A percentile compares a stretch with the other conserved stretches of the same genome.
Evolutionary conservation across 225 moss, liverwort and hornwort genomes (phyloP).

Genomic region (Takakia lepidozioides): DNA sequence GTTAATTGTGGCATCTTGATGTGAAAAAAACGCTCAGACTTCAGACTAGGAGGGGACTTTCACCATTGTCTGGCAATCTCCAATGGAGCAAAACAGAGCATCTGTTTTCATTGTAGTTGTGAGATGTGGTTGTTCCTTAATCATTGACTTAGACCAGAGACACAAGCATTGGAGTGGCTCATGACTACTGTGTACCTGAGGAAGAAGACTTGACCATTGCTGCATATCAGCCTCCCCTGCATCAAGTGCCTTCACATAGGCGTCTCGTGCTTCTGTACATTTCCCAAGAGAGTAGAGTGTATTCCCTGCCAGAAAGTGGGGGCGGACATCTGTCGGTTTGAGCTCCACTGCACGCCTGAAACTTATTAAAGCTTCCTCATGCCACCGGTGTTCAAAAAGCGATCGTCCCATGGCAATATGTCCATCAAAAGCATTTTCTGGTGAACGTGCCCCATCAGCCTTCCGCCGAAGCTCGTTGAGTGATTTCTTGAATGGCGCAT

Average conservation of each 20-base stretch:
- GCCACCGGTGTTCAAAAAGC: conserved; percentile 81
- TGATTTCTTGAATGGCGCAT: conserved; percentile 34
- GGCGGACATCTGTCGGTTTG: conserved; percentile 70
- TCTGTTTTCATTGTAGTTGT: too few relatives aligned
- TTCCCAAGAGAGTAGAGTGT: conserved; percentile 63
- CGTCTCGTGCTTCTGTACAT: conserved; percentile 48
- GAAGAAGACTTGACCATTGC: conserved; percentile 49
- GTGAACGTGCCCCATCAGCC: conserved; percentile 52
- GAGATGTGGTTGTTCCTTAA: too few relatives aligned
- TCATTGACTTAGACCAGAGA: too few relatives aligned
- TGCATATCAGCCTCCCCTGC: conserved; percentile 53
- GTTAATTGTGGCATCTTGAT: too few relatives aligned
- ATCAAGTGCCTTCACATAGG: conserved; percentile 76
- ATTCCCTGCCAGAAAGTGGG: conserved; percentile 87
- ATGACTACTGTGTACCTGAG: conserved; percentile 92
- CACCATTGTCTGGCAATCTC: too few relatives aligned
- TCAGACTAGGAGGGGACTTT: too few relatives aligned
- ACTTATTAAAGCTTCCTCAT: conserved; percentile 60
- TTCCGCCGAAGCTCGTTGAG: conserved; percentile 53
- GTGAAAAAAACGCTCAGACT: too few relatives aligned
- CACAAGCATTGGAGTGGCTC: too few relatives aligned
- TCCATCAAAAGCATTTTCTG: conserved; percentile 80
- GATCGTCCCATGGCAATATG: conserved; percentile 95
- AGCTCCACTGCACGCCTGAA: conserved; percentile 57
- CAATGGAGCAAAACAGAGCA: too few relatives aligned